Base-by-base conservation (phyloP, 2,329 filamentous ascomycete genomes). In the Cladosporium oxysporum region DNA sequence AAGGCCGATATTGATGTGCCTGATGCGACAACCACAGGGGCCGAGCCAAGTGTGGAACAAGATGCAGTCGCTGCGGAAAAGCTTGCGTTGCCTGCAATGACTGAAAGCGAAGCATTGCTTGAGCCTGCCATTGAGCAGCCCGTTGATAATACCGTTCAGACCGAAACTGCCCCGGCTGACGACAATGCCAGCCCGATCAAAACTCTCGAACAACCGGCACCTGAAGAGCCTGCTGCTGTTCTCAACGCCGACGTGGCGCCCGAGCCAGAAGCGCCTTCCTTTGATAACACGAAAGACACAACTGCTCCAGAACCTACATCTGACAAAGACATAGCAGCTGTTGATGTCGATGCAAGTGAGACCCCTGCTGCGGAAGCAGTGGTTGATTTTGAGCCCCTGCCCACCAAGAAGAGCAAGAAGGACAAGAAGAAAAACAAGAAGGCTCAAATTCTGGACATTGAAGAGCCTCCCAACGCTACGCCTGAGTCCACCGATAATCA, bases 391-490 rank as follows among this genome's bases (percentile, higher is more conserved):
- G 35, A 69, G 57, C 62, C 67, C 3, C 5, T 55, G 35, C 41
- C 58, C 18, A 21, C 72, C 68, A 57, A 75, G 57, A 71, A 71
- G 63, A 68, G 66, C 58, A 73, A 75, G 65, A 76, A 76, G 59
- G 71, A 57, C 58, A 71, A 80, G 71, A 79, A 79, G 55, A 81
- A 81, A 67, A 74, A 72, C 3, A 73, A 69, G 67, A 66, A 66
- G 49, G 11, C 44, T 18, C 29, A 62, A 28, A 11, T 21, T 29
- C 8, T 33, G 2, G 49, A 35, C 21, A n/a, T 18, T 12, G 61
- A 55, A 2, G 50, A 58, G 12, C 49, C 35, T 37, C 18, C 41
- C 10, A 33, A 26, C 4, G 16, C 23, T 23, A n/a, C 18, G 3
- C 23, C 29, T 44, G n/a, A 29, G 6, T 12, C 41, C 16, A 44